Conservation (phyloP, 1,284 basidiomycete species). For the Volvariella surrecta region DNA sequence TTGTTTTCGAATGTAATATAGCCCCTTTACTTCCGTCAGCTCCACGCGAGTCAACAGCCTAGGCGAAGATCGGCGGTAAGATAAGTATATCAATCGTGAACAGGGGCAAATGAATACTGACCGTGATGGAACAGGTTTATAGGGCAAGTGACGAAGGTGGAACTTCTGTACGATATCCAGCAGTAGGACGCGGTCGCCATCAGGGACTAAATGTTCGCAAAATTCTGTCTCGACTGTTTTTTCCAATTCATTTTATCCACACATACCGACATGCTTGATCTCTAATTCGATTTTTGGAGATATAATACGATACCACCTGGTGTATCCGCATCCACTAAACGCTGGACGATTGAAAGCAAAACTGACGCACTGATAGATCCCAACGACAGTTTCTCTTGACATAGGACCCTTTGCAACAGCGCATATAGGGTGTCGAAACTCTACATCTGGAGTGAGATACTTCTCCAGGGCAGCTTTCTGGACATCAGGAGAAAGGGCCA, state of each 20-base stretch:
- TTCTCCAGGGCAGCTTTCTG: conserved; percentile 37
- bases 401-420: conserved; percentile 31
- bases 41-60: conserved; percentile 40
- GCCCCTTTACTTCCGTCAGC: conserved; percentile 29
- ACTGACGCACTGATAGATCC: conserved; percentile 40
- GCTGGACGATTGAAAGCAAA: not conserved
- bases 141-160: conserved; percentile 39
- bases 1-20: conserved; percentile 43
- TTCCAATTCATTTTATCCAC: no score
- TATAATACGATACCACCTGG: conserved; percentile 52
- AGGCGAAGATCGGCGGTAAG: conserved; percentile 7
- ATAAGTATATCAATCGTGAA: not conserved
- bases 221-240: no score
- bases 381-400: conserved; percentile 41
- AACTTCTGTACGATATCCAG: conserved; percentile 45
- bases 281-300: conserved; percentile 37
- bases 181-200: conserved; percentile 22
- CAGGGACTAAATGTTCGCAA: no score
- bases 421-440: conserved; percentile 48
- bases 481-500: conserved; percentile 35
- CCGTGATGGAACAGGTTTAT: conserved; percentile 37
- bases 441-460: conserved; percentile 43
- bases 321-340: not conserved
- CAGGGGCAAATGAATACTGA: conserved; percentile 16
- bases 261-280: conserved; percentile 35